A percentile compares a stretch with the other conserved stretches of the same genome.
phyloP scores from a whole-genome alignment of 2,329 filamentous ascomycete genomes.

The Ophiocordyceps camponoti-rufipedis region DNA sequence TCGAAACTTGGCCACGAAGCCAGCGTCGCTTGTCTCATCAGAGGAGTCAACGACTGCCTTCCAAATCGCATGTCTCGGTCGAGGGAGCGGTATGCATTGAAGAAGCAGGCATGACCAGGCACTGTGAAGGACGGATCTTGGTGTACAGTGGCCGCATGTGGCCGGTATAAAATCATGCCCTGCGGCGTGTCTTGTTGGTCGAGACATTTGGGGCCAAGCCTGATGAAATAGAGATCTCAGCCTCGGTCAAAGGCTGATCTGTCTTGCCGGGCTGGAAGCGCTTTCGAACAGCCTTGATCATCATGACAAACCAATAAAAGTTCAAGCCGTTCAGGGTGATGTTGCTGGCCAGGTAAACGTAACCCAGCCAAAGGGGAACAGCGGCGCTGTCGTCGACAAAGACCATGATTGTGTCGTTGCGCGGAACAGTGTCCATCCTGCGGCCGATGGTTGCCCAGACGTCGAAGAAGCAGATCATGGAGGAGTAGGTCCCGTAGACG shows the following conservation, averaged over 20 bases:
- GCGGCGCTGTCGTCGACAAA: constrained; percentile 29
- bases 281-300: constrained; percentile 64
- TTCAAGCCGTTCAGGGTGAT: constrained; percentile 58
- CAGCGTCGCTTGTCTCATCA: no score
- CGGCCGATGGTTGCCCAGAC: constrained; percentile 35
- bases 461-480: constrained; percentile 50
- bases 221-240: background rate
- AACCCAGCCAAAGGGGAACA: constrained; percentile 53
- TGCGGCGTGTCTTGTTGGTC: no score
- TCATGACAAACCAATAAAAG: constrained; percentile 75
- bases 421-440: constrained; percentile 16
- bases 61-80: no score
- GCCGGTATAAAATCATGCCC: no score
- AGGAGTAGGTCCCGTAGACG: constrained; percentile 60
- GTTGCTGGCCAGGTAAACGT: constrained; percentile 51
- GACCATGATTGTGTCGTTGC: constrained; percentile 11
- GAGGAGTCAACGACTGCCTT: no score
- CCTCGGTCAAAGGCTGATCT: background rate
- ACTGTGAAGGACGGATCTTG: no score
- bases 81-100: no score
- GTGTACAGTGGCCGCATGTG: no score
- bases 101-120: no score
- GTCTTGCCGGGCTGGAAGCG: constrained; percentile 38
- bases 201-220: no score
- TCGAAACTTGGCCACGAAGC: no score